phyloP scores from a whole-genome alignment of 73 alveolate genomes.

The Tetrahymena thermophila region DNA sequence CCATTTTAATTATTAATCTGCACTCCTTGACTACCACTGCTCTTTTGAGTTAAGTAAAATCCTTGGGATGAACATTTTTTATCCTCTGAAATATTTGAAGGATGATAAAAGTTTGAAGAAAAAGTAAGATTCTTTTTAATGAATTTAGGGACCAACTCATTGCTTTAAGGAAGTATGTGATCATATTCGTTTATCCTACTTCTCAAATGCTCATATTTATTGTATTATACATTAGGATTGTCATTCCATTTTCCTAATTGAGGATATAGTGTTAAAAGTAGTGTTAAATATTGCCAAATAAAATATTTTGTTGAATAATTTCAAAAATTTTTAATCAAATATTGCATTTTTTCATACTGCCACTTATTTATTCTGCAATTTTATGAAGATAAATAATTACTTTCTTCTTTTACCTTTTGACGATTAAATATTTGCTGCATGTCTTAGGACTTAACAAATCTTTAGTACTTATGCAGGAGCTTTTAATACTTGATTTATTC shows the following conservation, averaged over 20 bases:
- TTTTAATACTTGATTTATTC: neutral
- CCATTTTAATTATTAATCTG: neutral
- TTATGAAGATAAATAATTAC: neutral
- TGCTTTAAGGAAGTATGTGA: neutral
- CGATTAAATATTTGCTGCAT: neutral
- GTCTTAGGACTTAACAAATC: neutral
- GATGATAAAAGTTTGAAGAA: neutral
- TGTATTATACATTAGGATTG: neutral
- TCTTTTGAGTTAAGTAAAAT: neutral
- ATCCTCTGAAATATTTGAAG: neutral
- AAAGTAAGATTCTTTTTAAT: neutral
- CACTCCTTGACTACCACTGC: neutral
- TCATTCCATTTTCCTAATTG: neutral
- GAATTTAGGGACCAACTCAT: neutral
- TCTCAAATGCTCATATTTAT: neutral
- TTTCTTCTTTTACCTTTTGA: neutral
- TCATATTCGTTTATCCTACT: neutral
- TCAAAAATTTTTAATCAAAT: too few species aligned
- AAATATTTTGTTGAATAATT: neutral
- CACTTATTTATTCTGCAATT: neutral
- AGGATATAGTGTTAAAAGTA: neutral
- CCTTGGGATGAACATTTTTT: neutral
- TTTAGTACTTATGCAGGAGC: neutral
- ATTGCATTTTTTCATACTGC: too few species aligned
- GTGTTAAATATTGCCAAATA: neutral